Percentiles rank a stretch among this genome's conserved stretches.
Conservation (phyloP, 371 early-diverging fungal species). For the Apophysomyces ossiformis region DNA sequence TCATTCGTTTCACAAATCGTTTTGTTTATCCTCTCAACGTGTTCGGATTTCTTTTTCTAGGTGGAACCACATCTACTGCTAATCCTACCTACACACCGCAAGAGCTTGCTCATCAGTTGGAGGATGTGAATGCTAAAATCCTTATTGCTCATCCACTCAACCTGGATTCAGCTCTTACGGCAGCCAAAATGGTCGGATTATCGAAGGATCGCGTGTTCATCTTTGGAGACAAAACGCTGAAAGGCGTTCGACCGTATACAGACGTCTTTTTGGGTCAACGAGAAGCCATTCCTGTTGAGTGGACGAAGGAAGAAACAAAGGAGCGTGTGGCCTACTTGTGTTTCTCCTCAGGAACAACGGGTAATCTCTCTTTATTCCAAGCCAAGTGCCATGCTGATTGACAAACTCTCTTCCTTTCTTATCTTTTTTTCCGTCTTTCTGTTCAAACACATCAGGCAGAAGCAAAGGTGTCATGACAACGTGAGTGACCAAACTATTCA, state of each 20-base stretch:
- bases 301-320: constrained; percentile 30
- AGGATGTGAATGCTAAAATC: constrained; percentile 67
- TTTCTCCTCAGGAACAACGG: constrained; percentile 86
- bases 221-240: constrained; percentile 53
- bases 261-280: constrained; percentile 21
- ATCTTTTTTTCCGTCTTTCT: too few species aligned
- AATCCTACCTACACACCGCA: constrained; percentile 78
- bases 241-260: constrained; percentile 43
- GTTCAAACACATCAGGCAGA: constrained; percentile 23
- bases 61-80: constrained; percentile 73
- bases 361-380: constrained; percentile 24
- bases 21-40: background rate
- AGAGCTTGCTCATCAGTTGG: constrained; percentile 78
- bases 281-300: constrained; percentile 25
- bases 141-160: constrained; percentile 57
- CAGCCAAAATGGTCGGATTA: constrained; percentile 63
- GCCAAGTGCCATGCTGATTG: too few species aligned
- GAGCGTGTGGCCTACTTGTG: constrained; percentile 68
- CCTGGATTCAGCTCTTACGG: constrained; percentile 56
- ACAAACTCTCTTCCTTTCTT: too few species aligned
- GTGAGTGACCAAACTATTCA: constrained; percentile 24
- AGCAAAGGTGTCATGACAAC: constrained; percentile 85
- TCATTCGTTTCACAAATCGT: background rate
- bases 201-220: constrained; percentile 57
- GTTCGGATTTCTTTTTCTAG: constrained; percentile 31